phyloP scores from a whole-genome alignment of 805 yeast species.

The Suhomyces sp. region DNA sequence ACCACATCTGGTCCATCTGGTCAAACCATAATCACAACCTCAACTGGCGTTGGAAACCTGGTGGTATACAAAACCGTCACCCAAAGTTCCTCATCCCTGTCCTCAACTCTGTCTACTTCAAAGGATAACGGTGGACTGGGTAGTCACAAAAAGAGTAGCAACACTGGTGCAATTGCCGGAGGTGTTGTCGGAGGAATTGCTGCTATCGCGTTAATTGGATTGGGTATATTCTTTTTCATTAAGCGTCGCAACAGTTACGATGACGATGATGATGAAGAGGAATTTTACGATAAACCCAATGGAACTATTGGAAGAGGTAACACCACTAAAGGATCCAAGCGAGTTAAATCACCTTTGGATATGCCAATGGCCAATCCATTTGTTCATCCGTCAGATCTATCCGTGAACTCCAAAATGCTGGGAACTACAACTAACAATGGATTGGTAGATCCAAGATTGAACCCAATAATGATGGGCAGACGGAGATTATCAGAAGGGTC shows the following conservation, averaged over 20 bases:
- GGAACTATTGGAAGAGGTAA: constrained; percentile 43
- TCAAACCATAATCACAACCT: constrained; percentile 2
- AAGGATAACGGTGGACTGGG: too few relatives aligned
- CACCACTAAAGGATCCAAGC: constrained; percentile 23
- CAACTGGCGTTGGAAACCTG: constrained; percentile 7
- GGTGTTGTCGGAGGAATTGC: constrained; percentile 47
- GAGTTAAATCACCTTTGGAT: constrained; percentile 31
- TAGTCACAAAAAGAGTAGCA: constrained; percentile 29
- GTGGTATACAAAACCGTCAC: constrained; percentile 12
- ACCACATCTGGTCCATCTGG: background rate
- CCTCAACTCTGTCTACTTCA: constrained; percentile 6
- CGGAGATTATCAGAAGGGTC: constrained; percentile 84
- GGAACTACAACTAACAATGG: constrained; percentile 9
- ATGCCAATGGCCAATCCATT: constrained; percentile 57
- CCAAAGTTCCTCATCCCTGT: constrained; percentile 4
- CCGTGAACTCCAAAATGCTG: constrained; percentile 14
- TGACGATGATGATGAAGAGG: constrained; percentile 46
- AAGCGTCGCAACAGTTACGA: constrained; percentile 46
- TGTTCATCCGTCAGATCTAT: constrained; percentile 55
- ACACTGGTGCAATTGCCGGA: constrained; percentile 43
- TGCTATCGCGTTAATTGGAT: constrained; percentile 26
- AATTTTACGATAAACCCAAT: constrained; percentile 24
- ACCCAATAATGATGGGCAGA: constrained; percentile 78
- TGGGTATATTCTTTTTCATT: constrained; percentile 29
- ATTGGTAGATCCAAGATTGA: constrained; percentile 59